Evolutionary conservation across 257 asterid species (phyloP).

Genomic region (Nicotiana tomentosiformis): DNA sequence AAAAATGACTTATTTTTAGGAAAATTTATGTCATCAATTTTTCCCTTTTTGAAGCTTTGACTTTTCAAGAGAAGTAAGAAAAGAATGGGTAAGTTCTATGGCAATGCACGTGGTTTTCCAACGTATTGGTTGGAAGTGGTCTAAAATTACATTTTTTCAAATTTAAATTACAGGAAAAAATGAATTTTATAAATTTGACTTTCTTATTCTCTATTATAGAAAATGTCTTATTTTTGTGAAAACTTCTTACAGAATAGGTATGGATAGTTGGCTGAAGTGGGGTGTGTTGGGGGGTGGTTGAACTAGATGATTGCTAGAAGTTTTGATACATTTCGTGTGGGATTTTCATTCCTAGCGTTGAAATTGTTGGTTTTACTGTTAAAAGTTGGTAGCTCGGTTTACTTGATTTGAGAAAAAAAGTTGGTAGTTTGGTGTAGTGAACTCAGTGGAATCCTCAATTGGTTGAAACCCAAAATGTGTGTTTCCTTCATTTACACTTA

Average conservation of each 20-base stretch:
- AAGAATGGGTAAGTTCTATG: not conserved
- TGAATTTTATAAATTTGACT: not conserved
- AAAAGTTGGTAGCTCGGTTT: not conserved
- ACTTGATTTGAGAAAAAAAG: not conserved
- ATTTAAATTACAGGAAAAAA: not conserved
- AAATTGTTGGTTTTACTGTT: not conserved
- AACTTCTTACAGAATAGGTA: not conserved
- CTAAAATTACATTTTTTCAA: not conserved
- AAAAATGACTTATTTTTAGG: not conserved
- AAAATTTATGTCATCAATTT: not conserved
- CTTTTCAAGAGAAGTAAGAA: not conserved
- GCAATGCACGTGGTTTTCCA: conserved; percentile 5
- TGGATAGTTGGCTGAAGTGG: not conserved
- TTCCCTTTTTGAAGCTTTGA: not conserved
- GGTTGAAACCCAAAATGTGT: not conserved
- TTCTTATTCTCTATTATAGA: not conserved
- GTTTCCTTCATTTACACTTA: conserved; percentile 19
- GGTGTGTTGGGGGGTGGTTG: not conserved
- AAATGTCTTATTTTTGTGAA: not conserved
- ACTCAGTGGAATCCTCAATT: not conserved
- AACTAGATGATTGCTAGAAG: not conserved
- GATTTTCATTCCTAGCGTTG: not conserved
- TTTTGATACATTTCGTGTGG: not conserved
- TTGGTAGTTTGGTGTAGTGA: not conserved
- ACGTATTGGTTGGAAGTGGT: not conserved